These are phyloP conservation scores for Penicillium sclerotigenum DNA, from an alignment of 2,329 filamentous ascomycete species.

Conservation along the genomic window DNA sequence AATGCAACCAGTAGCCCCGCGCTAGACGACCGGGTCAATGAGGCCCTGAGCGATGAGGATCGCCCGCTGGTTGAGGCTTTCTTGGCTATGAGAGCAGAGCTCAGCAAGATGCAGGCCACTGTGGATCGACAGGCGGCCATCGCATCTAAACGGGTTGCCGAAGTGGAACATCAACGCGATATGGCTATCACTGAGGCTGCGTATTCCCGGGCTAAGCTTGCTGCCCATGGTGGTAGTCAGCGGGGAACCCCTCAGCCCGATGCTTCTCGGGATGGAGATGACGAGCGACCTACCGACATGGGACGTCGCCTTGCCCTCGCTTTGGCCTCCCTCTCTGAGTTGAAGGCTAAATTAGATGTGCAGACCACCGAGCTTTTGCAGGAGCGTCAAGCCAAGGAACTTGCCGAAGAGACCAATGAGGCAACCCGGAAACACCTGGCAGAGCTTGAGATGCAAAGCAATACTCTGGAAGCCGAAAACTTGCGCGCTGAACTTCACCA, in stretches of 20 bases:
- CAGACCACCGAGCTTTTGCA: slow-evolving; percentile 69
- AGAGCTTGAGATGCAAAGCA: slow-evolving; percentile 81
- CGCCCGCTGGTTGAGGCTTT: slow-evolving; percentile 88
- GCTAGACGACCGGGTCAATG: slow-evolving; percentile 71
- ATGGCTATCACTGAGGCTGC: slow-evolving; percentile 91
- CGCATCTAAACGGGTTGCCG: slow-evolving; percentile 84
- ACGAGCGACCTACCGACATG: slow-evolving; percentile 67
- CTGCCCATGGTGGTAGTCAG: slow-evolving; percentile 71
- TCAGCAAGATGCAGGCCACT: slow-evolving; percentile 82
- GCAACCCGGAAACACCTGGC: slow-evolving; percentile 78
- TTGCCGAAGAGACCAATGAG: slow-evolving; percentile 83
- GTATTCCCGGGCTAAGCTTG: slow-evolving; percentile 89
- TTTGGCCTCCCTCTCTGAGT: slow-evolving; percentile 72
- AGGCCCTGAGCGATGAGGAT: slow-evolving; percentile 87
- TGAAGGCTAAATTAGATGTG: slow-evolving; percentile 72
- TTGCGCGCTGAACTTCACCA: slow-evolving; percentile 82
- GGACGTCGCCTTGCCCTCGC: slow-evolving; percentile 78
- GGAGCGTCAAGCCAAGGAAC: slow-evolving; percentile 73
- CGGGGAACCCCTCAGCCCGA: slow-evolving; percentile 55
- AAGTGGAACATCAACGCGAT: slow-evolving; percentile 92
- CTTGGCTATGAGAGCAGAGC: slow-evolving; percentile 82
- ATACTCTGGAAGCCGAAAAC: slow-evolving; percentile 78
- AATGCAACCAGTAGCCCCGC: slow-evolving; percentile 67
- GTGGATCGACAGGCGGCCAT: slow-evolving; percentile 84
- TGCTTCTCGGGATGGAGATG: slow-evolving; percentile 56